phyloP scores from a whole-genome alignment of 768 basidiomycete genomes.

The Pleurotus tuber-regium region DNA sequence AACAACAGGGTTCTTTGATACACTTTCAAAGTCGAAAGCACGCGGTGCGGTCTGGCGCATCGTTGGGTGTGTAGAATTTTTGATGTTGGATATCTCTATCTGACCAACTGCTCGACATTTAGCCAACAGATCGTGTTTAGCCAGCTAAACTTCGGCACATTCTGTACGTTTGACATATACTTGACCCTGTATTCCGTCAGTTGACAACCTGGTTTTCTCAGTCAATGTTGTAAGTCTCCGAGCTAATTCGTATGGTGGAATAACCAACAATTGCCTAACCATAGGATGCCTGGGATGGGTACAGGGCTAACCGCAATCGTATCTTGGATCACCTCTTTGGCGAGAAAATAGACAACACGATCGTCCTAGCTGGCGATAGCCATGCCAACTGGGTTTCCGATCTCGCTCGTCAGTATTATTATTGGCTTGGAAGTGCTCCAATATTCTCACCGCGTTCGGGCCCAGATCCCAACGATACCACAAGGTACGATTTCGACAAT shows the following conservation, averaged over 20 bases:
- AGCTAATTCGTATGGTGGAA: no score
- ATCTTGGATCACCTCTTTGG: slow-evolving; percentile 47
- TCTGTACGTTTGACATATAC: slow-evolving; percentile 35
- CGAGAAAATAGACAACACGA: slow-evolving; percentile 49
- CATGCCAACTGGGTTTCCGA: slow-evolving; percentile 64
- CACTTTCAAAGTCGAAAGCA: slow-evolving; percentile 39
- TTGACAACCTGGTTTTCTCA: no score
- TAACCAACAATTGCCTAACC: no score
- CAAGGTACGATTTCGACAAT: slow-evolving; percentile 35
- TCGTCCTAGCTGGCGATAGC: slow-evolving; percentile 57
- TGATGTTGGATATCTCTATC: slow-evolving; percentile 38
- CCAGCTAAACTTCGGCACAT: slow-evolving; percentile 37
- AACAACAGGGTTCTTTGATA: slow-evolving; percentile 44
- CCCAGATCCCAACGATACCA: slow-evolving; percentile 48
- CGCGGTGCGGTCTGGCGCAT: slow-evolving; percentile 50
- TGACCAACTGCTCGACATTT: neutral
- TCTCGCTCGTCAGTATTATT: slow-evolving; percentile 49
- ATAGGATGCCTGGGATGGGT: slow-evolving; percentile 60
- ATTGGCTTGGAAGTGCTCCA: neutral
- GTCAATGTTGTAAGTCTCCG: slow-evolving; percentile 26
- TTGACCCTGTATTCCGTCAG: no score
- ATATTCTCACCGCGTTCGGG: neutral
- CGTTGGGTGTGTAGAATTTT: slow-evolving; percentile 22
- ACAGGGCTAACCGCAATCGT: slow-evolving; percentile 49
- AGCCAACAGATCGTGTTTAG: slow-evolving; percentile 60